phyloP scores from a whole-genome alignment of 192 early-diverging fungal genomes.

The Backusella macrospora region DNA sequence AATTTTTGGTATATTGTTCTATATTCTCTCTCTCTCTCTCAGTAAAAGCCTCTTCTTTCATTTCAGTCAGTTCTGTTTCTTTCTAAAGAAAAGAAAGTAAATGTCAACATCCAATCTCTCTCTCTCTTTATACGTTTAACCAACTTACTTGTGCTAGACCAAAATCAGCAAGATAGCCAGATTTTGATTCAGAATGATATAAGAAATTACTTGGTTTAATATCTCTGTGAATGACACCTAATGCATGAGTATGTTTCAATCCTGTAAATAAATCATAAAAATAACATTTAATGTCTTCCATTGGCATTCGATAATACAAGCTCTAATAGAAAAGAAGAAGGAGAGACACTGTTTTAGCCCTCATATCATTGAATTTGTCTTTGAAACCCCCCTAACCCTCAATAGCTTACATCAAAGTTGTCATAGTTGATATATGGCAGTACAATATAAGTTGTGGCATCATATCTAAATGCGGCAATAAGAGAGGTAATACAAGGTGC shows the following conservation, averaged over 20 bases:
- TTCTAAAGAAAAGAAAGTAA: not conserved
- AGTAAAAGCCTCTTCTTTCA: not conserved
- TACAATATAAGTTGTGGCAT: conserved; percentile 80
- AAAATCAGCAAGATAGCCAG: conserved; percentile 91
- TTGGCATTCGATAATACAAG: conserved; percentile 62
- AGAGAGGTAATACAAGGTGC: conserved; percentile 76
- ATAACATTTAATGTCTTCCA: conserved; percentile 80
- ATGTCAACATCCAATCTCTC: too few species aligned
- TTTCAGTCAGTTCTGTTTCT: not conserved
- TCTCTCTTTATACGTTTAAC: not conserved
- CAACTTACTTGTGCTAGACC: conserved; percentile 73
- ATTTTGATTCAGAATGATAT: conserved; percentile 63
- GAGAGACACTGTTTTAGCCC: too few species aligned
- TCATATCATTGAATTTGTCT: too few species aligned
- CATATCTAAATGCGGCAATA: conserved; percentile 75
- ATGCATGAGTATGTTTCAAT: conserved; percentile 69
- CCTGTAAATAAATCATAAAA: conserved; percentile 72
- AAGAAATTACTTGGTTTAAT: conserved; percentile 96
- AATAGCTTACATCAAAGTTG: conserved; percentile 68
- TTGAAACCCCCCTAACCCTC: too few species aligned
- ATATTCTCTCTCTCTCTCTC: not conserved
- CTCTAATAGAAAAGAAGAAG: conserved; percentile 40
- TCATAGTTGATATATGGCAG: conserved; percentile 85
- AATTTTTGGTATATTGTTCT: conserved; percentile 1
- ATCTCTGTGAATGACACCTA: conserved; percentile 85